Evolutionary conservation across 2,329 filamentous ascomycete genomes (phyloP).

Genomic region (Colletotrichum nymphaeae): DNA sequence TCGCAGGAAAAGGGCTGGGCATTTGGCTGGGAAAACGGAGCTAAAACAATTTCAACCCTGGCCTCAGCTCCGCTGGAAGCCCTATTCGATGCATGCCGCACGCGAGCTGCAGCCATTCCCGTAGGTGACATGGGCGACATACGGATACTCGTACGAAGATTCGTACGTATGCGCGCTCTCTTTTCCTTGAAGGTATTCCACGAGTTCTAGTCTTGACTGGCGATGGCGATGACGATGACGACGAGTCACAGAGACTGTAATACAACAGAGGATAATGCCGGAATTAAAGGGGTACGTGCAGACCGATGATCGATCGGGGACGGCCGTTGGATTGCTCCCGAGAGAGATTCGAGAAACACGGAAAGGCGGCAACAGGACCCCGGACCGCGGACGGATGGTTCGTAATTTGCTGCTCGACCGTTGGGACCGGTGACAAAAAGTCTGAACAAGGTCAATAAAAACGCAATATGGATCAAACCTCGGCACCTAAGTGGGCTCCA

Average conservation of each 20-base stretch:
- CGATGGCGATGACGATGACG: neutral
- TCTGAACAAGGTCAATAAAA: neutral
- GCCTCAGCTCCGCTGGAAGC: neutral
- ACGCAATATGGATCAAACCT: slow-evolving; percentile 1
- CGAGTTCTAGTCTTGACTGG: too few relatives aligned
- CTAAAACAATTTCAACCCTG: neutral
- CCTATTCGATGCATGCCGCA: neutral
- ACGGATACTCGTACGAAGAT: neutral
- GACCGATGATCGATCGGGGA: neutral
- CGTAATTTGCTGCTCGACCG: neutral
- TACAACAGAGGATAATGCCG: neutral
- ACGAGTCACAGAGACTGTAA: neutral
- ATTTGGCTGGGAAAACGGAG: neutral
- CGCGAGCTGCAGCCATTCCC: slow-evolving; percentile 5
- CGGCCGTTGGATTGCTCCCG: neutral
- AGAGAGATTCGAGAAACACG: neutral
- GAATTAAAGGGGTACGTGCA: neutral
- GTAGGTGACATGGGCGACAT: neutral
- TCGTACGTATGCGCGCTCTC: neutral
- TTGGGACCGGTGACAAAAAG: neutral
- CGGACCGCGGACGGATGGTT: neutral
- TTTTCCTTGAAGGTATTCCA: too few relatives aligned
- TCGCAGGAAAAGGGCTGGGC: neutral
- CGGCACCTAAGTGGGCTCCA: neutral
- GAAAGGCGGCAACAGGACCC: neutral